A percentile compares a stretch with the other conserved stretches of the same genome.
Conservation (phyloP, 805 yeast species). For the Cyberlindnera misumaiensis region DNA sequence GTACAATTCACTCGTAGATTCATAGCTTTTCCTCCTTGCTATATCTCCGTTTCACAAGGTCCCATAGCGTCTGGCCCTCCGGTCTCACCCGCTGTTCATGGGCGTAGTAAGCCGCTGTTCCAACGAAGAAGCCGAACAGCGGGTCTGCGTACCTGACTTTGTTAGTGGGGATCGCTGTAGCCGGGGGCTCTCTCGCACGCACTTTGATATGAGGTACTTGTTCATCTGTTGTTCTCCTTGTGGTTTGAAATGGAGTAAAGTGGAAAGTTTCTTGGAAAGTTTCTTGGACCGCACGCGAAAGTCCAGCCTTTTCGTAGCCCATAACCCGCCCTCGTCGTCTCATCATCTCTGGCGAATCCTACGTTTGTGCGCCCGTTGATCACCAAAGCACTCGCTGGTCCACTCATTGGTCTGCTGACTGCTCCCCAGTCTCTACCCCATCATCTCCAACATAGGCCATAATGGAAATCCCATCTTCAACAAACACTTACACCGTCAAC, state of each 20-base stretch:
- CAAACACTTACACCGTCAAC: constrained; percentile 7
- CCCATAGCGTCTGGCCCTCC: constrained; percentile 54
- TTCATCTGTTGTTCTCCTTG: constrained; percentile 3
- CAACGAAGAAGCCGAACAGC: constrained; percentile 53
- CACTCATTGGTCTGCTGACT: no score
- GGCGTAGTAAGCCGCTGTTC: constrained; percentile 54
- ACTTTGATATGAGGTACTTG: constrained; percentile 22
- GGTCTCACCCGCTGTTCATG: constrained; percentile 54
- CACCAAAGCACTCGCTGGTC: no score
- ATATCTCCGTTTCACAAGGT: constrained; percentile 36
- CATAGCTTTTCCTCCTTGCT: background rate
- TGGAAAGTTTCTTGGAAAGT: background rate
- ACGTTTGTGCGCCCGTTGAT: no score
- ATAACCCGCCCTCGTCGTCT: no score
- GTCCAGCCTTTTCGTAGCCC: no score
- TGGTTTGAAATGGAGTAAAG: background rate
- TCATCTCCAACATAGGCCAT: background rate
- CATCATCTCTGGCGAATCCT: no score
- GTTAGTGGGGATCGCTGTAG: background rate
- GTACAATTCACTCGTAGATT: background rate
- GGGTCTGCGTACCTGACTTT: constrained; percentile 50
- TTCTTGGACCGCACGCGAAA: no score
- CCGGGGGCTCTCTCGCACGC: constrained; percentile 2
- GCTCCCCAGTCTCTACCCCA: background rate
- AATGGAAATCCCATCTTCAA: background rate